Evolutionary conservation across 1,139 yeast species (phyloP).

Genomic region (Candida sojae): DNA sequence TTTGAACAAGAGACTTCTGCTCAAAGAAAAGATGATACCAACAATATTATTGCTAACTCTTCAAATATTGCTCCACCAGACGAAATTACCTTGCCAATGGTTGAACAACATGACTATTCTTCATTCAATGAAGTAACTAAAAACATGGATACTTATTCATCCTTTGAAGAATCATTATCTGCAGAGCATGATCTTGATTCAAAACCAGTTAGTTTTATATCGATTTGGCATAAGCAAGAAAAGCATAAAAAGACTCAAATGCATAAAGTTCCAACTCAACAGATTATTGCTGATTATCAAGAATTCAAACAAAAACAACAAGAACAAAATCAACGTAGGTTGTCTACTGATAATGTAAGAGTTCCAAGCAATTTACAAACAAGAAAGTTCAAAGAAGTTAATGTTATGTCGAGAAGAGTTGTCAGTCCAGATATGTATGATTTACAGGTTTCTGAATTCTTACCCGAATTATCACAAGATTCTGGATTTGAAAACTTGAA

Average conservation of each 20-base stretch:
- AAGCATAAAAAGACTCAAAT: conserved; percentile 19
- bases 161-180: conserved; percentile 44
- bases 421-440: conserved; percentile 39
- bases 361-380: conserved; percentile 28
- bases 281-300: conserved; percentile 10
- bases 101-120: conserved; percentile 32
- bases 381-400: conserved; percentile 44
- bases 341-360: conserved; percentile 10
- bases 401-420: conserved; percentile 43
- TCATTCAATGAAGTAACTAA: conserved; percentile 43
- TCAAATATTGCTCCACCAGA: conserved; percentile 45
- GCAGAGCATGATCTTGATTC: conserved; percentile 43
- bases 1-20: conserved; percentile 6
- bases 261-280: conserved; percentile 13
- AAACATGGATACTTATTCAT: conserved; percentile 20
- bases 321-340: not conserved
- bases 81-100: conserved; percentile 40
- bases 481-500: conserved; percentile 48
- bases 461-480: conserved; percentile 49
- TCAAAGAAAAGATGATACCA: conserved; percentile 14
- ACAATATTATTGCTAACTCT: conserved; percentile 38
- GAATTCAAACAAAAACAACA: conserved; percentile 5
- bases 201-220: conserved; percentile 29
- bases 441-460: conserved; percentile 38
- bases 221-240: conserved; percentile 49